Percentiles rank a stretch among this genome's conserved stretches.
Conservation (phyloP, 169 alveolate genomes). For the Plasmodium knowlesi region DNA sequence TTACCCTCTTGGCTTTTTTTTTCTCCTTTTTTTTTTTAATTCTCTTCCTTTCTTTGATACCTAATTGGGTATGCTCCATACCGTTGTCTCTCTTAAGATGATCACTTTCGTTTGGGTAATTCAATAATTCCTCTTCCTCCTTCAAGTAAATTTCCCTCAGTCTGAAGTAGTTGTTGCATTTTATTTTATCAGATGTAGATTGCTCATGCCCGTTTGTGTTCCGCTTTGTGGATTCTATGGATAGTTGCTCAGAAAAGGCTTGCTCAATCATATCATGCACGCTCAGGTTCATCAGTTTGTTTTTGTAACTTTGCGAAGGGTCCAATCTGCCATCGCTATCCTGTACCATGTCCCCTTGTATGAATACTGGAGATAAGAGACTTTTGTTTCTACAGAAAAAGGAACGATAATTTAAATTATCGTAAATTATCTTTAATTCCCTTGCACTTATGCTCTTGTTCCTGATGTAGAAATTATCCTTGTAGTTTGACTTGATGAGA, state of each 20-base stretch:
- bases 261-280: background rate
- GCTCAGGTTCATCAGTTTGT: background rate
- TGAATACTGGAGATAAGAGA: slow-evolving; percentile 39
- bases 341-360: slow-evolving; percentile 33
- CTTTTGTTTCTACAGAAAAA: slow-evolving; percentile 68
- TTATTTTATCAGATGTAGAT: background rate
- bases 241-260: background rate
- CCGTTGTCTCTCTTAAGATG: background rate
- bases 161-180: slow-evolving; percentile 32
- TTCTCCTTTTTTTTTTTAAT: slow-evolving; percentile 62
- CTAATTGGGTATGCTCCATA: slow-evolving; percentile 3
- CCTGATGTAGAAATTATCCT: slow-evolving; percentile 48
- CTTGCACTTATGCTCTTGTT: slow-evolving; percentile 19
- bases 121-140: slow-evolving; percentile 27
- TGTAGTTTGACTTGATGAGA: slow-evolving; percentile 62
- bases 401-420: slow-evolving; percentile 63
- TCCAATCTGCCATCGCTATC: background rate
- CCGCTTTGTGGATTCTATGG: background rate
- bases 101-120: slow-evolving; percentile 14
- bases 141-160: slow-evolving; percentile 57
- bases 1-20: slow-evolving; percentile 15
- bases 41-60: slow-evolving; percentile 42
- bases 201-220: background rate
- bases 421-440: slow-evolving; percentile 53
- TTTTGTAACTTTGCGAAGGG: background rate